Conservation (phyloP, 2,329 filamentous ascomycete genomes). For the Penicillium verrucosum region DNA sequence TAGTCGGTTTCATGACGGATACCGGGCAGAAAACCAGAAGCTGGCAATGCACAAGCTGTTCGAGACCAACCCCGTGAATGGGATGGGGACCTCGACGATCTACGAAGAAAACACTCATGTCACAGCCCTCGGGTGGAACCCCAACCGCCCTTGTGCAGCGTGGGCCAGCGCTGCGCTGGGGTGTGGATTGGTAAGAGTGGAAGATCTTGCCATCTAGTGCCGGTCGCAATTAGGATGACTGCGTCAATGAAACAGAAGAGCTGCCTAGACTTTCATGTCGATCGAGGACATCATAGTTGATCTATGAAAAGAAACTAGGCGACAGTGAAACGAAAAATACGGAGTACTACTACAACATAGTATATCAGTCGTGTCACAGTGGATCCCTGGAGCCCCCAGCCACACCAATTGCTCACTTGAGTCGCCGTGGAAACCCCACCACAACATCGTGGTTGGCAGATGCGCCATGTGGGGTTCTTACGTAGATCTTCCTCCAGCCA, state of each 20-base stretch:
- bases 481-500: neutral
- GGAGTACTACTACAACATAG: too few relatives aligned
- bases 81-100: slow-evolving; percentile 43
- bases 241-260: slow-evolving; percentile 4
- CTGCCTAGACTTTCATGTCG: neutral
- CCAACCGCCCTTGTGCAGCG: slow-evolving; percentile 61
- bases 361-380: slow-evolving; percentile 8
- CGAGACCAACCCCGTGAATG: slow-evolving; percentile 33
- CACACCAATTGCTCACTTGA: slow-evolving; percentile 16
- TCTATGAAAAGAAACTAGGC: slow-evolving; percentile 27
- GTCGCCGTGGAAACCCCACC: slow-evolving; percentile 3
- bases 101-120: slow-evolving; percentile 63
- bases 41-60: slow-evolving; percentile 31
- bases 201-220: slow-evolving; percentile 56
- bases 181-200: slow-evolving; percentile 63
- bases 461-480: neutral
- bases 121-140: slow-evolving; percentile 65
- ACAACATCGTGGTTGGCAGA: slow-evolving; percentile 4
- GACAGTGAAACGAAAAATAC: slow-evolving; percentile 7
- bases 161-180: slow-evolving; percentile 67
- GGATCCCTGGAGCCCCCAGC: slow-evolving; percentile 17
- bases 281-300: slow-evolving; percentile 7
- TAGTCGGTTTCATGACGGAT: slow-evolving; percentile 46
- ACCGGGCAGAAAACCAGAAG: slow-evolving; percentile 39
- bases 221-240: slow-evolving; percentile 3